Base-by-base conservation (phyloP, 768 basidiomycete species). In the Lactifluus echinatus region DNA sequence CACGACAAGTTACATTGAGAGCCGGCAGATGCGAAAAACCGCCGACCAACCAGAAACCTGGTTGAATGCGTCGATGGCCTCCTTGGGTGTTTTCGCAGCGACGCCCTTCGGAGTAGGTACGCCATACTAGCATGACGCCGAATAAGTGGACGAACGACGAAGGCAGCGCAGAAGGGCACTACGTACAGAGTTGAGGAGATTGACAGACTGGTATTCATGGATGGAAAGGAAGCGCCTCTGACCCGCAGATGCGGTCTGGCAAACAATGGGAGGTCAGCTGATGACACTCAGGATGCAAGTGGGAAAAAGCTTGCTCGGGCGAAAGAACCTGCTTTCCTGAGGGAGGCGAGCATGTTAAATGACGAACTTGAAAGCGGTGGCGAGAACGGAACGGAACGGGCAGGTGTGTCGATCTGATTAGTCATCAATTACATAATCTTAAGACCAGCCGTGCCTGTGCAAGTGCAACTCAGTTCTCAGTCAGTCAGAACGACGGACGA, bases 191-290 rank as follows among this genome's bases (percentile, higher is more conserved):
- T 97, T 96, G 65, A 99, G 81, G 45, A 99, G 78, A 63, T 86
- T 85, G 72, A 98, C 88, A 43, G 93, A 95, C 72, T 98, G 94
- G 75, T 96, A 91, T 75, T 99, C 96, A 74, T 99, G 96, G 66
- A 99, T 93, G 24, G 93, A 95, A 66, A 97, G 83, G 70, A 84
- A 88, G 63, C 93, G 89, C 75, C 79, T 89, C 80, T 94, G 93
- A 69, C 84, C 81, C 66, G 82, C 81, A 80, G 82, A 84, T 65
- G 76, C 79, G 70, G 76, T 73, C 87, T 89, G 66, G 29, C 59
- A 45, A 52, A 40, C 53, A 28, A 55, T 26, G 55, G 59, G 59
- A 47, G 28, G 26, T 62, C 19, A 57, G 57, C 47, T 34, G 49
- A 8, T 45, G n/a, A 34, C 49, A 11, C 72, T 29, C 15, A 8